Evolutionary conservation across 2,329 filamentous ascomycete genomes (phyloP).

Genomic region (Scedosporium minutisporum): DNA sequence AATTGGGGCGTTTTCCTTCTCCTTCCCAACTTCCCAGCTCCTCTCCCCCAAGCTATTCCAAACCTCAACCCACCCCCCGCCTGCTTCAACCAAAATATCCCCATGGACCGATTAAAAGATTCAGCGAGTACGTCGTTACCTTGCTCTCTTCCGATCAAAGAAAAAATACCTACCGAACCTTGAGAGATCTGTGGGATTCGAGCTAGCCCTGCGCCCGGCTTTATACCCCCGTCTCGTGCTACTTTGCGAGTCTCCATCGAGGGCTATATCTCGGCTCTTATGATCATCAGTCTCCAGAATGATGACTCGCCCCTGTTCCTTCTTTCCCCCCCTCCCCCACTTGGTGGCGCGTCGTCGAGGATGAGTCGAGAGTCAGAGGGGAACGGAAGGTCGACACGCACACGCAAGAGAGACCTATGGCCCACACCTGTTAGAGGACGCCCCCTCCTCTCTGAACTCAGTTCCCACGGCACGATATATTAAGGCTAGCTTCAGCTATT

Average conservation of each 20-base stretch:
- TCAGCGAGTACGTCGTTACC: not conserved
- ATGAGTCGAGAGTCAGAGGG: no score
- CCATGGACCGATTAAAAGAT: not conserved
- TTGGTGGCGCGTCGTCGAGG: no score
- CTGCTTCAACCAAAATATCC: not conserved
- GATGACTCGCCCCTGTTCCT: not conserved
- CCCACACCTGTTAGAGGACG: no score
- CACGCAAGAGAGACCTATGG: no score
- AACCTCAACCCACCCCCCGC: not conserved
- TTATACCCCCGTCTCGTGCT: not conserved
- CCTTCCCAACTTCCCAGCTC: conserved; percentile 16
- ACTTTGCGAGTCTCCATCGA: conserved; percentile 6
- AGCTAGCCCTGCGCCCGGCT: not conserved
- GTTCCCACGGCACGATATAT: no score
- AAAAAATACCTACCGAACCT: not conserved
- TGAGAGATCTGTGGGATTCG: not conserved
- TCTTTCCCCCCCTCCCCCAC: not conserved
- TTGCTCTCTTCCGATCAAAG: not conserved
- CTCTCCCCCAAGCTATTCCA: not conserved
- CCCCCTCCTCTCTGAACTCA: no score
- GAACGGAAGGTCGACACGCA: no score
- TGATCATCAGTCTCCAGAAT: conserved; percentile 17
- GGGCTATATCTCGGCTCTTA: conserved; percentile 28
- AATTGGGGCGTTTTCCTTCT: conserved; percentile 29
- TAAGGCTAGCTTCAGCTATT: no score